Conservation (phyloP, 1,284 basidiomycete species). For the Mycena citricolor region DNA sequence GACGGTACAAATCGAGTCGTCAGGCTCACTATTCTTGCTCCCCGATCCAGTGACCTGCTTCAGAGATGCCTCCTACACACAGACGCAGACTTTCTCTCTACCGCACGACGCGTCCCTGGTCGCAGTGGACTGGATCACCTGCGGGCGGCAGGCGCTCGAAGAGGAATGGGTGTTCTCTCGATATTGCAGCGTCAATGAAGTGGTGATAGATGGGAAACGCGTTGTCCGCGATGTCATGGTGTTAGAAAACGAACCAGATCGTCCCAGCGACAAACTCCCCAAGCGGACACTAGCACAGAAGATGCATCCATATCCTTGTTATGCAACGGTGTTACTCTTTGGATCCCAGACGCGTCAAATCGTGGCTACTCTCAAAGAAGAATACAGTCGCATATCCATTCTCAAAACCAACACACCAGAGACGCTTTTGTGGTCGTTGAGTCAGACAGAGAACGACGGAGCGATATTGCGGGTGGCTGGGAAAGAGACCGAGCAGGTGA, state of each 20-base stretch:
- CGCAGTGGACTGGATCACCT: conserved; percentile 89
- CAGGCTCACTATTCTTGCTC: conserved; percentile 72
- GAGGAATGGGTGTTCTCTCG: conserved; percentile 89
- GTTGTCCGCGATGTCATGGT: conserved; percentile 77
- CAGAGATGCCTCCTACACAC: conserved; percentile 76
- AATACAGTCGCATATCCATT: conserved; percentile 61
- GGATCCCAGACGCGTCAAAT: conserved; percentile 57
- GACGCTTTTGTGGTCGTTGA: conserved; percentile 80
- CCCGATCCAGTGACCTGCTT: conserved; percentile 94
- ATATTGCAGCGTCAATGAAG: conserved; percentile 86
- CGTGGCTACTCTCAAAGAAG: conserved; percentile 43
- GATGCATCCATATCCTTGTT: conserved; percentile 79
- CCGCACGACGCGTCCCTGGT: conserved; percentile 60
- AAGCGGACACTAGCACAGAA: conserved; percentile 55
- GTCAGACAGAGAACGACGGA: conserved; percentile 45
- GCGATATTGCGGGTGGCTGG: conserved; percentile 74
- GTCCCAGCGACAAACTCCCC: conserved; percentile 28
- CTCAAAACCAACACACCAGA: conserved; percentile 54
- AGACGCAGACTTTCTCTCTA: conserved; percentile 75
- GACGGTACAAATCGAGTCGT: conserved; percentile 51
- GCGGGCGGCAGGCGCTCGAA: conserved; percentile 73
- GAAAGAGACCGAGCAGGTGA: conserved; percentile 69
- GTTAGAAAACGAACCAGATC: conserved; percentile 51
- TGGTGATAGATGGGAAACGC: conserved; percentile 63
- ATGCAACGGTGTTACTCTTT: conserved; percentile 77